phyloP scores from a whole-genome alignment of 495 filamentous ascomycete genomes.

The Penicillium chermesinum region DNA sequence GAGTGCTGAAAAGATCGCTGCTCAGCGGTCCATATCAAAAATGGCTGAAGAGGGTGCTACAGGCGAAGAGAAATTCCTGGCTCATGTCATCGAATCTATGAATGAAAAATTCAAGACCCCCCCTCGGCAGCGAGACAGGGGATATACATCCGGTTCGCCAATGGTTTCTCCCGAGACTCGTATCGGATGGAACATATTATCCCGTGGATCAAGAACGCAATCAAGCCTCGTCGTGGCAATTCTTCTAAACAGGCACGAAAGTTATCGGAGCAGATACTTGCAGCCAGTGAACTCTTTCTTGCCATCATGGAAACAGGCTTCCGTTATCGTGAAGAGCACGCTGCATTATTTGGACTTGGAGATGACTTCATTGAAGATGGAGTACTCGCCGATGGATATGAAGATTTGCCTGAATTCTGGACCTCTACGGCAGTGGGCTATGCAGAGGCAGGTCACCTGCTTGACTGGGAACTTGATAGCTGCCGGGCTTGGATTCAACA shows the following conservation, averaged over 20 bases:
- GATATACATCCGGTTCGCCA: conserved; percentile 70
- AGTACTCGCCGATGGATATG: conserved; percentile 54
- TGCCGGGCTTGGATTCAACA: conserved; percentile 39
- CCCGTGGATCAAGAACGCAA: conserved; percentile 66
- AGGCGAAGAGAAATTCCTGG: conserved; percentile 57
- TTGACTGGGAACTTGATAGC: conserved; percentile 42
- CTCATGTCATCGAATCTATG: conserved; percentile 63
- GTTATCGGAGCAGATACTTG: conserved; percentile 54
- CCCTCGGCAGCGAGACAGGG: conserved; percentile 44
- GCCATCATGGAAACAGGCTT: conserved; percentile 67
- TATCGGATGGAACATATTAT: conserved; percentile 68
- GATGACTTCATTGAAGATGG: conserved; percentile 63
- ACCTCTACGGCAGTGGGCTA: conserved; percentile 52
- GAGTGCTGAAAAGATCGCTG: conserved; percentile 83
- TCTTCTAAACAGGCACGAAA: conserved; percentile 27
- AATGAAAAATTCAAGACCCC: conserved; percentile 63
- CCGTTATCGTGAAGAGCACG: conserved; percentile 63
- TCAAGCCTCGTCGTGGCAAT: conserved; percentile 52
- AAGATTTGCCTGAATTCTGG: conserved; percentile 73
- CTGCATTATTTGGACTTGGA: conserved; percentile 63
- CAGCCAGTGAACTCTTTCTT: conserved; percentile 76
- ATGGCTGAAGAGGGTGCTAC: conserved; percentile 31
- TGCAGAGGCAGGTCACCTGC: conserved; percentile 46
- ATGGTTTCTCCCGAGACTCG: conserved; percentile 77
- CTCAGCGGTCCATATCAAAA: conserved; percentile 69